These are phyloP conservation scores for Beauveria caledonica DNA, from an alignment of 2,329 filamentous ascomycete genomes.

Conservation along the genomic window DNA sequence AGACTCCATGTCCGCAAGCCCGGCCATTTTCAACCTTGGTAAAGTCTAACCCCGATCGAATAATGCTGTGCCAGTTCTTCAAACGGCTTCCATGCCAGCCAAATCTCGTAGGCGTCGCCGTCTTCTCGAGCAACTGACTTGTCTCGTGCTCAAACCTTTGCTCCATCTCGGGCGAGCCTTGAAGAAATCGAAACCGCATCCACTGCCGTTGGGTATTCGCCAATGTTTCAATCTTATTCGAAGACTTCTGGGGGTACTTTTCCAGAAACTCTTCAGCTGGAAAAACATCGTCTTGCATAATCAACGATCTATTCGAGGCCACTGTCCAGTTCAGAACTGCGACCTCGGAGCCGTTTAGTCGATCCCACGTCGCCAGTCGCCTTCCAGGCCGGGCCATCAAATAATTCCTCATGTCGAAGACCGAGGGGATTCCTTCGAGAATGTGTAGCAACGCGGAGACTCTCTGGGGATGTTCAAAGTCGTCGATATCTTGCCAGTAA, in stretches of 20 bases:
- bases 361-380: slow-evolving; percentile 36
- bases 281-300: slow-evolving; percentile 59
- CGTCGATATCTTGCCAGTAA: slow-evolving; percentile 19
- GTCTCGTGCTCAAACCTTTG: slow-evolving; percentile 55
- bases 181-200: slow-evolving; percentile 79
- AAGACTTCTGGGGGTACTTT: slow-evolving; percentile 10
- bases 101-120: slow-evolving; percentile 60
- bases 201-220: slow-evolving; percentile 45
- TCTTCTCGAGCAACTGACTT: slow-evolving; percentile 40
- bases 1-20: slow-evolving; percentile 70
- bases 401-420: slow-evolving; percentile 48
- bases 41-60: slow-evolving; percentile 74
- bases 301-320: slow-evolving; percentile 80
- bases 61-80: slow-evolving; percentile 82
- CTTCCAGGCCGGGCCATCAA: slow-evolving; percentile 32
- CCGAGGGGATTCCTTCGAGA: slow-evolving; percentile 52
- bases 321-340: slow-evolving; percentile 78
- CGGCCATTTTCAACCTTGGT: slow-evolving; percentile 55
- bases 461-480: slow-evolving; percentile 13
- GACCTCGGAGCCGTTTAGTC: slow-evolving; percentile 57
- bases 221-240: slow-evolving; percentile 36
- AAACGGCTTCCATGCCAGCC: slow-evolving; percentile 79
- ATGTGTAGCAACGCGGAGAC: slow-evolving; percentile 31
- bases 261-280: background rate
- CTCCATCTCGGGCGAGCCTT: slow-evolving; percentile 84